A percentile compares a stretch with the other conserved stretches of the same genome.
Conservation (phyloP, 2,329 filamentous ascomycete genomes). For the Diaporthe sp. region DNA sequence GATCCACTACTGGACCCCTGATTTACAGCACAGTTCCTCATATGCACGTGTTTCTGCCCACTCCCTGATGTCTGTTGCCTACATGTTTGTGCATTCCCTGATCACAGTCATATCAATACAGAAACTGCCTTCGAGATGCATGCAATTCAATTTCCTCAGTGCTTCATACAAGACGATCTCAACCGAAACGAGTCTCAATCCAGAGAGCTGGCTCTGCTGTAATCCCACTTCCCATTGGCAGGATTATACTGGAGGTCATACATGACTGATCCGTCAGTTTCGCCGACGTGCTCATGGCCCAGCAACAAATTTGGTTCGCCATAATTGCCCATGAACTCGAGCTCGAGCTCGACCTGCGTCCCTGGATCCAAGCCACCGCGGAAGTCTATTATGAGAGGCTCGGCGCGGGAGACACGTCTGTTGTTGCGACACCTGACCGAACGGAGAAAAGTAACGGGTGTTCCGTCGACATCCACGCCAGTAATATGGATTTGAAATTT, state of each 20-base stretch:
- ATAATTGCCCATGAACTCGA: conserved; percentile 65
- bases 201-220: not conserved
- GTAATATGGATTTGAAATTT: conserved; percentile 49
- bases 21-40: not conserved
- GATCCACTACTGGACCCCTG: not conserved
- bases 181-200: not conserved
- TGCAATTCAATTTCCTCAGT: not conserved
- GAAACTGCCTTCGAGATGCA: not conserved
- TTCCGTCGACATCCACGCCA: conserved; percentile 58
- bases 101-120: not conserved
- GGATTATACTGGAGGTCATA: conserved; percentile 18
- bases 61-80: not conserved
- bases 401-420: conserved; percentile 51
- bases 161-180: not conserved
- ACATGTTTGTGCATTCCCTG: not conserved
- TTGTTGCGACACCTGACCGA: conserved; percentile 57
- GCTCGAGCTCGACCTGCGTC: conserved; percentile 52
- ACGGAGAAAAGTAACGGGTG: conserved; percentile 56
- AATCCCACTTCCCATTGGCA: not conserved
- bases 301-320: conserved; percentile 57
- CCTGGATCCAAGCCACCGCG: conserved; percentile 47
- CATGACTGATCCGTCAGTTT: conserved; percentile 21
- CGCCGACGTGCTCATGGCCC: conserved; percentile 41
- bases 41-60: not conserved
- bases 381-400: conserved; percentile 56